Evolutionary conservation across 441 rosid species (phyloP).

Genomic region (Erodium chrysanthum): DNA sequence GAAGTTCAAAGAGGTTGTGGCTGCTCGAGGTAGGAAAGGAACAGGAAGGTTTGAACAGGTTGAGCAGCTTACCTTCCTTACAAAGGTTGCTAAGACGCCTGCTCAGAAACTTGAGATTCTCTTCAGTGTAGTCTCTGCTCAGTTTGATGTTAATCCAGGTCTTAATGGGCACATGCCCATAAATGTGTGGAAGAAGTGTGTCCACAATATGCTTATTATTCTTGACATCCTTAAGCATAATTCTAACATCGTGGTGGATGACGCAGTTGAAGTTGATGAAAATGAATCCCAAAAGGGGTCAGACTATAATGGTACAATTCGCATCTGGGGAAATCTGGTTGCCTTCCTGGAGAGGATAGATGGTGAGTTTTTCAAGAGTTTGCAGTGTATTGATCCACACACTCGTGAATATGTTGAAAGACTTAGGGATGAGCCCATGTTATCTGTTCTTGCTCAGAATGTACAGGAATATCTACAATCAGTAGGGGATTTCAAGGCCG

Average conservation of each 20-base stretch:
- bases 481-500: conserved; percentile 42
- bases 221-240: conserved; percentile 55
- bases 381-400: conserved; percentile 73
- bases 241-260: conserved; percentile 50
- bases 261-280: conserved; percentile 44
- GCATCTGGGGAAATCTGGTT: conserved; percentile 71
- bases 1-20: conserved; percentile 17
- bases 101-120: too few relatives aligned
- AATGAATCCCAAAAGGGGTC: conserved; percentile 24
- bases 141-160: too few relatives aligned
- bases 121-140: too few relatives aligned
- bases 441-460: conserved; percentile 55
- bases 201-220: conserved; percentile 48
- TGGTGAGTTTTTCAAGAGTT: conserved; percentile 63
- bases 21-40: too few relatives aligned
- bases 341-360: conserved; percentile 67
- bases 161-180: conserved; percentile 62
- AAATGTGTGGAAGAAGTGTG: conserved; percentile 66
- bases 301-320: conserved; percentile 40
- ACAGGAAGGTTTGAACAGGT: too few relatives aligned
- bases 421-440: conserved; percentile 57
- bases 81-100: too few relatives aligned
- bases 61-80: too few relatives aligned
- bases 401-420: conserved; percentile 66
- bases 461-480: conserved; percentile 55